phyloP scores from a whole-genome alignment of 2,329 filamentous ascomycete species.

The Diaporthe sp. region DNA sequence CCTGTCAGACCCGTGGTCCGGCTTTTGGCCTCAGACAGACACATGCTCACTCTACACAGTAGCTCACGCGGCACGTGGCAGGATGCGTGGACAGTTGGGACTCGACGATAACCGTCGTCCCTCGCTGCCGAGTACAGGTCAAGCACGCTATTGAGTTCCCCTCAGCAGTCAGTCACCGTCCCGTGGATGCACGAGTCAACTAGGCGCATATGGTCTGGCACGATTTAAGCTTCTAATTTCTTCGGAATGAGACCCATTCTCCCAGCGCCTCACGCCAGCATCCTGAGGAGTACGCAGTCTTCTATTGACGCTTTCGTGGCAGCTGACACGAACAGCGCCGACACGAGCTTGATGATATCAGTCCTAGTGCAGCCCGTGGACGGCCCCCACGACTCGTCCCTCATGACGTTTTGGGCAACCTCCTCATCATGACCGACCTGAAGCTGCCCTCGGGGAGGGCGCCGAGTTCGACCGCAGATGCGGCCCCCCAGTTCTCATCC shows the following conservation, averaged over 20 bases:
- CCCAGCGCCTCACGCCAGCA: not conserved
- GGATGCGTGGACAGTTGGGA: not conserved
- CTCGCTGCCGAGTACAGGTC: too few species aligned
- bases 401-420: slow-evolving; percentile 26
- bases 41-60: too few species aligned
- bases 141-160: not conserved
- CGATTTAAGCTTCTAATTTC: slow-evolving; percentile 9
- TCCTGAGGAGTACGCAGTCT: not conserved
- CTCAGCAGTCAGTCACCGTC: not conserved
- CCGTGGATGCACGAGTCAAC: slow-evolving; percentile 2
- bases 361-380: not conserved
- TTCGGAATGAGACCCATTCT: not conserved
- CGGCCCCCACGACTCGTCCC: not conserved
- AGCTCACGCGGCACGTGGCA: not conserved
- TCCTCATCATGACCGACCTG: slow-evolving; percentile 43
- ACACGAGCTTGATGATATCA: not conserved
- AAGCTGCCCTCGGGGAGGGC: slow-evolving; percentile 38
- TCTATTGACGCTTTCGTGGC: not conserved
- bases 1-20: not conserved
- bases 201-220: slow-evolving; percentile 7
- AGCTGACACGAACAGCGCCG: not conserved
- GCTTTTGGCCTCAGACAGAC: too few species aligned
- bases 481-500: slow-evolving; percentile 41
- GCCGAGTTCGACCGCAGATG: slow-evolving; percentile 36
- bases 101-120: not conserved